Evolutionary conservation across 495 filamentous ascomycete genomes (phyloP).

Genomic region (Lasiosphaeriaceae sp.): DNA sequence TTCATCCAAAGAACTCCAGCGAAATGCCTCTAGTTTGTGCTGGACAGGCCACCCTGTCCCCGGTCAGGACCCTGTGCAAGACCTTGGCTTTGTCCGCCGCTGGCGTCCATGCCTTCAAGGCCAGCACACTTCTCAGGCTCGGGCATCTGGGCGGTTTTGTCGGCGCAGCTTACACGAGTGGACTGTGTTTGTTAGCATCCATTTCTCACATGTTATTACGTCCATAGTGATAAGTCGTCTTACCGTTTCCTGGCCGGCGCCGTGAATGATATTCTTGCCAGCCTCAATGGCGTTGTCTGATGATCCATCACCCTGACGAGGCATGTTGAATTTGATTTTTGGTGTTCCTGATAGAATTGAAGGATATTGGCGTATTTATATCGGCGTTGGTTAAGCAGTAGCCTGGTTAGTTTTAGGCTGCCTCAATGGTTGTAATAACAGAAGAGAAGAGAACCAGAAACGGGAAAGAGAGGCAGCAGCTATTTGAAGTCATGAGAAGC

Average conservation of each 20-base stretch:
- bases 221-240: constrained; percentile 3
- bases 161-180: constrained; percentile 28
- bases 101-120: constrained; percentile 25
- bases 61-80: constrained; percentile 16
- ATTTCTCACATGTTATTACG: no score
- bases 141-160: constrained; percentile 39
- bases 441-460: no score
- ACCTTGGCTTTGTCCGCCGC: constrained; percentile 31
- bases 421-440: no score
- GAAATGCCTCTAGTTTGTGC: neutral
- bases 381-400: no score
- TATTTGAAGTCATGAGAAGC: no score
- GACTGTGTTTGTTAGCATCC: constrained; percentile 9
- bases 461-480: no score
- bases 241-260: constrained; percentile 27
- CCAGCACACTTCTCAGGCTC: constrained; percentile 32
- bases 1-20: neutral
- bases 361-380: no score
- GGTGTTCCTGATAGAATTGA: no score
- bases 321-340: no score
- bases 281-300: constrained; percentile 34
- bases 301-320: constrained; percentile 35
- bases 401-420: no score
- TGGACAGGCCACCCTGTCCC: constrained; percentile 5
- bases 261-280: constrained; percentile 38